phyloP scores from a whole-genome alignment of 2,329 filamentous ascomycete genomes.

The Trichoderma harzianum region DNA sequence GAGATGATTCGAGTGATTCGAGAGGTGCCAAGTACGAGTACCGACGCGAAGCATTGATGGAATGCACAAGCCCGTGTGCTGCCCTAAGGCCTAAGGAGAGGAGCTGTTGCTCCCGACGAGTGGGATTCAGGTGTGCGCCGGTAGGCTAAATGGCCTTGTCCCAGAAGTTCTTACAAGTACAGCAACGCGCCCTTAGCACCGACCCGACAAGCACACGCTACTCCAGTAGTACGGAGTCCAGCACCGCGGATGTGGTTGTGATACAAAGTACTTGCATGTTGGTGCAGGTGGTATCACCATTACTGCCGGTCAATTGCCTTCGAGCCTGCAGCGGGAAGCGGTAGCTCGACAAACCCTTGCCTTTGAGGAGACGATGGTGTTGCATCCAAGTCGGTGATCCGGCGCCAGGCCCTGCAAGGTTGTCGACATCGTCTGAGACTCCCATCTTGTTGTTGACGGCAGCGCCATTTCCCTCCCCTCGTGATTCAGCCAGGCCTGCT shows the following conservation, averaged over 20 bases:
- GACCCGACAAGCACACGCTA: conserved; percentile 1
- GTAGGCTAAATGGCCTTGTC: neutral
- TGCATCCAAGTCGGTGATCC: conserved; percentile 16
- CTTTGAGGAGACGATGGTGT: conserved; percentile 6
- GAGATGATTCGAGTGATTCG: conserved; percentile 4
- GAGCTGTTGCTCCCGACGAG: neutral
- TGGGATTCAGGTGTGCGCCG: neutral
- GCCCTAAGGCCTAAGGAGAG: neutral
- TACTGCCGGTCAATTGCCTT: conserved; percentile 9
- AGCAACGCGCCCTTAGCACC: neutral
- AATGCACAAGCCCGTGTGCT: neutral
- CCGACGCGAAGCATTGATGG: neutral
- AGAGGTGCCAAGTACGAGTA: conserved; percentile 2
- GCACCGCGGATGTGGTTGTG: conserved; percentile 3
- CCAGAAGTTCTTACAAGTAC: neutral
- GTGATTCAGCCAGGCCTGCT: conserved; percentile 12
- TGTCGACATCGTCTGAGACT: conserved; percentile 17
- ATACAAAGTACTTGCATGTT: neutral
- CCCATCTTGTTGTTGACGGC: conserved; percentile 7
- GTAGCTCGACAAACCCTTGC: conserved; percentile 1
- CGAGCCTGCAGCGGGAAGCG: neutral
- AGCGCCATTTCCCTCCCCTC: conserved; percentile 11
- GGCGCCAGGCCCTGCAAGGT: conserved; percentile 8
- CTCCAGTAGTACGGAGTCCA: conserved; percentile 5
- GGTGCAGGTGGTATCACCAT: neutral